Evolutionary conservation across 169 alveolate species (phyloP), one percentile per base, ranked within the genome.

Genomic region (Cryptosporidium felis): DNA sequence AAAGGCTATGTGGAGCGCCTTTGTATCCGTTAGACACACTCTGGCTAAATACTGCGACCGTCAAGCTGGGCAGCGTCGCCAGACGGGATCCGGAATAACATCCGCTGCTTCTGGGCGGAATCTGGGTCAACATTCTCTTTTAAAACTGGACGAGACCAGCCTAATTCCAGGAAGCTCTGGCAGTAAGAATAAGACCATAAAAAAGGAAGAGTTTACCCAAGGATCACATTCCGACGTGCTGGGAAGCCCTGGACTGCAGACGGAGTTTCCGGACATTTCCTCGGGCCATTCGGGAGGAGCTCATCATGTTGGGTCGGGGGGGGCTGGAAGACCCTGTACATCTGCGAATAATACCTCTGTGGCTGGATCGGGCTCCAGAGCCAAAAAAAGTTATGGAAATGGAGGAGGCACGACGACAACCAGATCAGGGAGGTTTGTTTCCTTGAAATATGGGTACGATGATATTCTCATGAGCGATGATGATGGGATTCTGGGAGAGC

Each of bases 1-100:
- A 34, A 74, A 56, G 18, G 85, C 85, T 16, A 74, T 74, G 85
- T 74, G 85, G 85, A 74, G 85, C 56, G 85, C 85, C 34, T 74
- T 74, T 74, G 85, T 74, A 5, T 74, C 85, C 1, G 85, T 74
- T 34, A 51, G 85, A 12, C 85, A 74, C 56, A 56, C 85, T 32
- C 40, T 74, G 59, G 85, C 74, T 3, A 74, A 74, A 18, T 74
- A 74, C 40, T 74, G 85, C 41, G 85, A 74, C 40, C 85, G 85
- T 53, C 85, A 74, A 23, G 85, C 85, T 10, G 85, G 85, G 1
- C 85, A 74, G 16, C 60, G 85, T 9, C 65, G 67, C 41, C 85
- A 74, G 28, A 51, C 66, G 6, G 56, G 59, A 10, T 1, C 85
- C 18, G 32, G 42, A 1, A 26, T 49, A 21, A 14, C 41, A 9